Evolutionary conservation across 495 filamentous ascomycete genomes (phyloP).

Genomic region (Penicillium fimorum): DNA sequence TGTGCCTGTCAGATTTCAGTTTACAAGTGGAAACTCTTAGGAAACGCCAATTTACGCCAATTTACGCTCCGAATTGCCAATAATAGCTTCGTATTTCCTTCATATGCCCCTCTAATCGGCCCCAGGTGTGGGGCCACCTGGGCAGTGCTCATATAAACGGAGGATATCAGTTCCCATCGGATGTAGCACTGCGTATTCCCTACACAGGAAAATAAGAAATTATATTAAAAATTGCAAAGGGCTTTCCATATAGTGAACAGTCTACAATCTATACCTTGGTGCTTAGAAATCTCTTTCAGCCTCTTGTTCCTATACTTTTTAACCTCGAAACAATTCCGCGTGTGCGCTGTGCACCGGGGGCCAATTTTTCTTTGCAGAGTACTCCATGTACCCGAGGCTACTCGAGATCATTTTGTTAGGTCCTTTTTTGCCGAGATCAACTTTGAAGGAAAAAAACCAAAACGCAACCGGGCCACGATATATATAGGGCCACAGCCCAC

Average conservation of each 20-base stretch:
- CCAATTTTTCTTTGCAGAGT: no score
- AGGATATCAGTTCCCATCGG: background rate
- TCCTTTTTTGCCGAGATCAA: background rate
- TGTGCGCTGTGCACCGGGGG: background rate
- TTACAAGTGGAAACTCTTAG: conserved; percentile 7
- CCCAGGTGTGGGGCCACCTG: background rate
- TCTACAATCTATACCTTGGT: background rate
- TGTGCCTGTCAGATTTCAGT: conserved; percentile 14
- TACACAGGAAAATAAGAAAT: background rate
- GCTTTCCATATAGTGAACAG: background rate
- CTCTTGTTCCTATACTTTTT: background rate
- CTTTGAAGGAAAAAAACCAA: background rate
- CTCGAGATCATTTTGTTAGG: background rate
- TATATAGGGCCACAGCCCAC: background rate
- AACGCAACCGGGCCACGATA: background rate
- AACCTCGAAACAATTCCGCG: background rate
- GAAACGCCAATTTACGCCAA: conserved; percentile 1
- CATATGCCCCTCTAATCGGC: background rate
- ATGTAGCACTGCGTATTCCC: background rate
- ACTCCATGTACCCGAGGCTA: background rate
- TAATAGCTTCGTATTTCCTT: background rate
- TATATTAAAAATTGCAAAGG: background rate
- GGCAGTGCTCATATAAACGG: background rate
- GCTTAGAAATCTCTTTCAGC: background rate
- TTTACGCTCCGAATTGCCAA: conserved; percentile 3